Evolutionary conservation across 345 rosid species (phyloP), one percentile per base, ranked within the genome.

Genomic region (Linum trigynum): DNA sequence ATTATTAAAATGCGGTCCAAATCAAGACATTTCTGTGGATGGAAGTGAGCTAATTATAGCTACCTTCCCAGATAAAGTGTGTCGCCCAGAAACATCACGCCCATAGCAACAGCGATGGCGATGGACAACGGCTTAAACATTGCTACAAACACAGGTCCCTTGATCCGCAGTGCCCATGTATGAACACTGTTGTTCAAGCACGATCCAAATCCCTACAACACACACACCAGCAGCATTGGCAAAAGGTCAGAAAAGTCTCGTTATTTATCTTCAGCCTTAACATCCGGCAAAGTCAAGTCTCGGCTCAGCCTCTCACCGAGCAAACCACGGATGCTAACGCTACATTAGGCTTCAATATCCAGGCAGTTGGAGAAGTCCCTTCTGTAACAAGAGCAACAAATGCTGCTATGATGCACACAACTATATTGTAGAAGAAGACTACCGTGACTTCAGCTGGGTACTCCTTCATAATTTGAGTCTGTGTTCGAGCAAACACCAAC

Each of bases 101-200:
- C 72, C 77, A 77, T 73, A 23, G 65, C 67, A 23, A 65, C 77
- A 0, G 73, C 77, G 67, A 73, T 77, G 55, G 72, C 77, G 16
- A 73, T 70, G 9, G 72, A 70, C 62, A 77, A 11, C 56, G 80
- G 80, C 72, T 70, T 77, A 40, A 77, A 77, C 74, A 65, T 70
- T 59, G 75, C 77, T 23, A 68, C 66, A 66, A 55, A 74, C 1
- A 74, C 70, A 3, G 75, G 80, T 37, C 75, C 80, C 39, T 71
- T 77, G 39, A 70, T 11, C 38, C 8, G 70, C 59, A 73, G 51
- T 2, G 69, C 77, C 55, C 66, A 68, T 35, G 77, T 59, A 38
- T 64, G 72, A 32, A 73, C 62, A 36, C 59, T 41, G 39, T 32
- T 75, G 51, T 65, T 62, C 36, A 74, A 15, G 51, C 53, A 58